Conservation (phyloP, 202 grass and related monocot genomes). For the Panicum virgatum region DNA sequence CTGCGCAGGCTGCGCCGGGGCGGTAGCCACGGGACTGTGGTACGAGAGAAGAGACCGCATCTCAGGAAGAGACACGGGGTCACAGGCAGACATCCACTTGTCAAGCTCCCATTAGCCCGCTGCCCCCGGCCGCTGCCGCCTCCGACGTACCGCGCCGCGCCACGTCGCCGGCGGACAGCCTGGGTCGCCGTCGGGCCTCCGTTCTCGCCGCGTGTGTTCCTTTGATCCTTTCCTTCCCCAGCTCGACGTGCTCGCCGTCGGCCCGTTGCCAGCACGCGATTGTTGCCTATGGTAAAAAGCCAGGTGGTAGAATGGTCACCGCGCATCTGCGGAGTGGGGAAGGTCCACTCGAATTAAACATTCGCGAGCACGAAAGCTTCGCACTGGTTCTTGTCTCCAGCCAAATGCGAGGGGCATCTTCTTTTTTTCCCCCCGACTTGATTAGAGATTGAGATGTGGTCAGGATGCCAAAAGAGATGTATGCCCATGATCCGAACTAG, state of each 20-base stretch:
- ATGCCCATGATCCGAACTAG: neutral
- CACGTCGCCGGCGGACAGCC: neutral
- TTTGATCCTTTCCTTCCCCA: too few relatives aligned
- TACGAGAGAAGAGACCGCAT: too few relatives aligned
- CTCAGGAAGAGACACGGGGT: too few relatives aligned
- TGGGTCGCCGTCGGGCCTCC: constrained; percentile 27
- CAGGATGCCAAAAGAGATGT: constrained; percentile 4
- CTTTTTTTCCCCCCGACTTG: constrained; percentile 28
- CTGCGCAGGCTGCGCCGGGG: neutral
- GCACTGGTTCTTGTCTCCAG: neutral
- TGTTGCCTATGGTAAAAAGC: neutral
- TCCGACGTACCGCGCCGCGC: neutral
- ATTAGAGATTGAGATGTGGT: neutral
- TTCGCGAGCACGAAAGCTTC: constrained; percentile 14
- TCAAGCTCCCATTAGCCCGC: neutral
- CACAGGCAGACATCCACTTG: constrained; percentile 26
- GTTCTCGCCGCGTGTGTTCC: neutral
- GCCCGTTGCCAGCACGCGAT: neutral
- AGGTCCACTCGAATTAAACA: constrained; percentile 19
- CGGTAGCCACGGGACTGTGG: neutral
- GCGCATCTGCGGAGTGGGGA: neutral
- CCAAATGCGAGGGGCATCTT: constrained; percentile 15
- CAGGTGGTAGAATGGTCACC: too few relatives aligned
- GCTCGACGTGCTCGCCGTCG: neutral
- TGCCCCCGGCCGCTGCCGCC: neutral